Evolutionary conservation across 805 yeast species (phyloP).

Genomic region (Yarrowia divulgata): DNA sequence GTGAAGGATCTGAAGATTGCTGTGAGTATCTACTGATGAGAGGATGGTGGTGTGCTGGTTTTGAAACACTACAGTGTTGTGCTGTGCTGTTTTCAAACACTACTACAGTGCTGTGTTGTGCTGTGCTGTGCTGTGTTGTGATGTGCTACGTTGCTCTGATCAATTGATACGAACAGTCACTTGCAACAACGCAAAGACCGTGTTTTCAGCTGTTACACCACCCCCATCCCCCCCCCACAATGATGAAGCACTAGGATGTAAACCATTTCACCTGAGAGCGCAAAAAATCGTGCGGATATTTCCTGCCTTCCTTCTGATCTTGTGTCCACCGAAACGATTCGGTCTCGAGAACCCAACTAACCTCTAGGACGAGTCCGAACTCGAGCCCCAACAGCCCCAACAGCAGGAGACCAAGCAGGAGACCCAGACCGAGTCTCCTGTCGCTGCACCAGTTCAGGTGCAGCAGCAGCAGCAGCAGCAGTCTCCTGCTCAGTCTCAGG

Average conservation of each 20-base stretch:
- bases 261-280: slow-evolving; percentile 46
- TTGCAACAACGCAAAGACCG: too few relatives aligned
- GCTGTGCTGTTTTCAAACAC: too few relatives aligned
- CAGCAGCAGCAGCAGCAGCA: too few relatives aligned
- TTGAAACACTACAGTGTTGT: too few relatives aligned
- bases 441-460: slow-evolving; percentile 2
- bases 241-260: slow-evolving; percentile 51
- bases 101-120: too few relatives aligned
- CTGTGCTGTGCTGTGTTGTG: too few relatives aligned
- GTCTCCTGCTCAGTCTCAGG: background rate
- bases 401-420: slow-evolving; percentile 22
- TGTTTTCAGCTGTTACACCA: too few relatives aligned
- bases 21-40: slow-evolving; percentile 59
- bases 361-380: slow-evolving; percentile 30
- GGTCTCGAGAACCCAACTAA: background rate
- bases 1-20: slow-evolving; percentile 88
- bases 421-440: slow-evolving; percentile 40
- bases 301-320: slow-evolving; percentile 58
- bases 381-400: slow-evolving; percentile 13
- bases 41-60: too few relatives aligned
- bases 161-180: too few relatives aligned
- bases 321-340: background rate
- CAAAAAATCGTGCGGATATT: slow-evolving; percentile 51
- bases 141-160: too few relatives aligned
- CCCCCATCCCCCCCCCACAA: slow-evolving; percentile 33